Evolutionary conservation across 805 yeast species (phyloP), one percentile per base, ranked within the genome.

Genomic region (Candida insectalens): DNA sequence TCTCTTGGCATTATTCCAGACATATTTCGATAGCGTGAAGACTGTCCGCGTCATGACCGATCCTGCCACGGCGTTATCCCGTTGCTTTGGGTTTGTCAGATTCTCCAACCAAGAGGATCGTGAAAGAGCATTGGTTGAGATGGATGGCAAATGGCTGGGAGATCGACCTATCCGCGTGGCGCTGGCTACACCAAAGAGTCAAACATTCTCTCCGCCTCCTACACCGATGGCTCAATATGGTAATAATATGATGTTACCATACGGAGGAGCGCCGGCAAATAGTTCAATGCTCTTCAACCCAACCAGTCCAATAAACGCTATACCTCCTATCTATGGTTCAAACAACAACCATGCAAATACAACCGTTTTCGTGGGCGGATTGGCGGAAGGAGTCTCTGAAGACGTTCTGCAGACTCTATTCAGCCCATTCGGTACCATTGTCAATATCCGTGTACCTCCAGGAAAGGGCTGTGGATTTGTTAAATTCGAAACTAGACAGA

Each of bases 21-120:
- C 72, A 28, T 67, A 67, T 37, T 82, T 71, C 57, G 61, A 62
- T 33, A 71, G 83, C 6, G 79, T 82, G 26, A 80, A 79, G 45
- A 81, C 92, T 2, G 92, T 82, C 5, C 62, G 92, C 39, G 89
- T 82, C 8, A 82, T 82, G 89, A 81, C 92, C 0, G 89, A 82
- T 50, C 92, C 92, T 3, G 69, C 82, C 5, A 69, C 81, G 10
- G 88, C 88, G 0, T 70, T 78, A 19, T 77, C 85, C 3, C 63
- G 89, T 43, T 79, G 92, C 47, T 81, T 81, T 57, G 92, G 92
- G 1, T 82, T 82, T 56, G 87, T 82, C 19, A 61, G 94, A 40
- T 82, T 82, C 50, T 70, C 80, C 16, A 74, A 72, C 43, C 85
- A 79, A 42, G 67, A 60, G 27, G 89, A 81, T 46, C 66, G 89